A percentile compares a stretch with the other conserved stretches of the same genome.
These are phyloP conservation scores for Pochonia chlamydosporia DNA, from an alignment of 2,329 filamentous ascomycete genomes.

Conservation along the genomic window DNA sequence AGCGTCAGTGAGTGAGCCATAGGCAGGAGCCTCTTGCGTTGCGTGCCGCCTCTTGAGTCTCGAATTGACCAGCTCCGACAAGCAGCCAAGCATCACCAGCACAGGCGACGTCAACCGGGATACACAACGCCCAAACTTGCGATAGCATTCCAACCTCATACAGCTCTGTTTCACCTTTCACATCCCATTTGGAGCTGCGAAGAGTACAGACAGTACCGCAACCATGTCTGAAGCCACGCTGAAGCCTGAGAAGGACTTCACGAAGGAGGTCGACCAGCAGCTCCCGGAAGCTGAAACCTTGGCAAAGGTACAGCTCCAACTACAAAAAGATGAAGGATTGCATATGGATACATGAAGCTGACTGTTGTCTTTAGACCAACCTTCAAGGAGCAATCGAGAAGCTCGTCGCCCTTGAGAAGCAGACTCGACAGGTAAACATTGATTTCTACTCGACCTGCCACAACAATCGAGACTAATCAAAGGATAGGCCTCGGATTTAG, in stretches of 20 bases:
- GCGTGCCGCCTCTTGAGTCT: constrained; percentile 23
- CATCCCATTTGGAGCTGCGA: not conserved
- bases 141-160: too few species aligned
- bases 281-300: constrained; percentile 87
- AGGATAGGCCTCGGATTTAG: constrained; percentile 83
- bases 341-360: not conserved
- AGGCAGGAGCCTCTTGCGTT: constrained; percentile 33
- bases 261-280: constrained; percentile 88
- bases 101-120: constrained; percentile 1
- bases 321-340: too few species aligned
- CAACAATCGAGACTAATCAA: constrained; percentile 11
- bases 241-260: constrained; percentile 98
- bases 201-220: constrained; percentile 8
- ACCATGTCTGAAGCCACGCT: constrained; percentile 75
- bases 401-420: constrained; percentile 86
- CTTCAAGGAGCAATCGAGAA: constrained; percentile 88
- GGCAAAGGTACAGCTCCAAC: constrained; percentile 58
- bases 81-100: constrained; percentile 17
- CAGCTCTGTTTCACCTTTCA: not conserved
- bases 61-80: constrained; percentile 21
- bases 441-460: constrained; percentile 11
- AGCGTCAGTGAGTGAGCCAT: constrained; percentile 1
- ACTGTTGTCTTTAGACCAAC: constrained; percentile 51
- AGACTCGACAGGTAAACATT: constrained; percentile 95
- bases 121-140: not conserved